A percentile compares a stretch with the other conserved stretches of the same genome.
phyloP scores from a whole-genome alignment of 2,329 filamentous ascomycete species.

The Aspergillus oerlinghausenensis region DNA sequence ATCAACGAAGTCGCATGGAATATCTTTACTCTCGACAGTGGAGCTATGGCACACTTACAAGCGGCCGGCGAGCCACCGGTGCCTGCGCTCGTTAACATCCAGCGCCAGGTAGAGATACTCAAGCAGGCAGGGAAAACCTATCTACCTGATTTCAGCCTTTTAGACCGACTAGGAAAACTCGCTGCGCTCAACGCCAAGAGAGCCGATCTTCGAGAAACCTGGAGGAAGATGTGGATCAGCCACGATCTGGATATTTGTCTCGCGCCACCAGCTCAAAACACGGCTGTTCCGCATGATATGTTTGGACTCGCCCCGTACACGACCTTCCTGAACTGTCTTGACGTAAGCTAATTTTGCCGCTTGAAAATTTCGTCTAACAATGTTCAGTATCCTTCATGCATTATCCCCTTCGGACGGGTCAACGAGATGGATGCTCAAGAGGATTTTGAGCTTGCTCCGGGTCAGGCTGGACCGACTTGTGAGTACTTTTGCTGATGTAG shows the following conservation, averaged over 20 bases:
- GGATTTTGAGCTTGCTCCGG: slow-evolving; percentile 7
- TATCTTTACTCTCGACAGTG: slow-evolving; percentile 20
- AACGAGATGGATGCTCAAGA: slow-evolving; percentile 8
- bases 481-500: slow-evolving; percentile 5
- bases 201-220: slow-evolving; percentile 33
- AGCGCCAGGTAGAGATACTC: slow-evolving; percentile 7
- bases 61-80: slow-evolving; percentile 24
- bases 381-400: slow-evolving; percentile 45
- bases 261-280: slow-evolving; percentile 44
- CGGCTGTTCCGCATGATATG: slow-evolving; percentile 49
- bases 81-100: slow-evolving; percentile 12
- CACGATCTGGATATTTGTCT: slow-evolving; percentile 49
- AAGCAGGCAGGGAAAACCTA: background rate
- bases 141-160: slow-evolving; percentile 7
- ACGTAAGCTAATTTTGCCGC: slow-evolving; percentile 36
- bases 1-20: slow-evolving; percentile 18
- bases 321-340: slow-evolving; percentile 46
- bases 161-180: slow-evolving; percentile 14
- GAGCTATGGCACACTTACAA: slow-evolving; percentile 11
- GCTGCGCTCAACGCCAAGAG: slow-evolving; percentile 23
- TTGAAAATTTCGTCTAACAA: background rate
- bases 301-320: slow-evolving; percentile 37
- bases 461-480: slow-evolving; percentile 19
- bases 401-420: slow-evolving; percentile 38
- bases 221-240: slow-evolving; percentile 38